Conservation (phyloP, 345 rosid species). For the Murraya paniculata region DNA sequence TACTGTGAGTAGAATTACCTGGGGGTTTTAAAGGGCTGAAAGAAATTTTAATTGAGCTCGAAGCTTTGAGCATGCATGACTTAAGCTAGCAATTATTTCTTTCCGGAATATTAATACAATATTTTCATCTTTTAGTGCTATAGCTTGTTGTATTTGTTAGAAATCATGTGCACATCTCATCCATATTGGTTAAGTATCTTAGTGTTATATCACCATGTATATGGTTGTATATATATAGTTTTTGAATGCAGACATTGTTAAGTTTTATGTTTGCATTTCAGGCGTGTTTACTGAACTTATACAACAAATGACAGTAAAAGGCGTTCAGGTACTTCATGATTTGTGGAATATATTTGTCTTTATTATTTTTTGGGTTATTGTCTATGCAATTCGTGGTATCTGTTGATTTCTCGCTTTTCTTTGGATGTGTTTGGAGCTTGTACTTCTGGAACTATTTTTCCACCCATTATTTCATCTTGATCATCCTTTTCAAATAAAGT, state of each 20-base stretch:
- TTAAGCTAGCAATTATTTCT: neutral
- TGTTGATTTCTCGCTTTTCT: neutral
- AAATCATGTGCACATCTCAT: neutral
- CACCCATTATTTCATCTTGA: neutral
- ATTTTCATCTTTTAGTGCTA: neutral
- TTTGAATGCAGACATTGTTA: neutral
- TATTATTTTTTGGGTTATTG: neutral
- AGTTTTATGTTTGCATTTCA: slow-evolving; percentile 33
- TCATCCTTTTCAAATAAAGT: neutral
- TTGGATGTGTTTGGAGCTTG: neutral
- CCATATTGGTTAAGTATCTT: neutral
- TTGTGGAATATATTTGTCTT: neutral
- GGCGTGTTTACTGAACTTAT: slow-evolving; percentile 99
- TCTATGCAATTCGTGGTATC: neutral
- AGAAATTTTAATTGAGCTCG: neutral
- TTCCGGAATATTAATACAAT: neutral
- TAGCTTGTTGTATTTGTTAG: neutral
- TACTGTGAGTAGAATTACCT: neutral
- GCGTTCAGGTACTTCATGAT: slow-evolving; percentile 67
- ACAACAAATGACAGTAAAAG: slow-evolving; percentile 98
- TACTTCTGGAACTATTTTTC: neutral
- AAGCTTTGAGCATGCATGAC: neutral
- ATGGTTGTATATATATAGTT: neutral
- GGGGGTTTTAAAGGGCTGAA: neutral
- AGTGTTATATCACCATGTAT: neutral